Conservation (phyloP, 2,329 filamentous ascomycete genomes). For the Monilinia vaccinii-corymbosi region DNA sequence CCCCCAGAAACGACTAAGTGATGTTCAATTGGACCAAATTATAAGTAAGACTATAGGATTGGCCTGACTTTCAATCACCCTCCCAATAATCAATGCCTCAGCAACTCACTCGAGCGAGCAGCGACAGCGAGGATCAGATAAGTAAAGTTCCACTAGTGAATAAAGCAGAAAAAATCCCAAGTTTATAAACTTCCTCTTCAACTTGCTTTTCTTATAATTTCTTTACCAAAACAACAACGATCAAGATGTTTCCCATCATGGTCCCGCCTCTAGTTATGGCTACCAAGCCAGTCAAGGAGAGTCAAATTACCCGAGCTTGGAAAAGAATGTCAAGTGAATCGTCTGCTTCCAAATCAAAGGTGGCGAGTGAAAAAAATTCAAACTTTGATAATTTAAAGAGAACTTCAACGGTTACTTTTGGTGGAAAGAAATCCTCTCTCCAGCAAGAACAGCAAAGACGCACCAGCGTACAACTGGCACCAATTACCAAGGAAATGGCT, state of each 20-base stretch:
- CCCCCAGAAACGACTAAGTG: neutral
- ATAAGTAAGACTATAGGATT: neutral
- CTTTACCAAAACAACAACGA: neutral
- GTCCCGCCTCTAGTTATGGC: neutral
- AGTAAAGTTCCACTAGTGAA: neutral
- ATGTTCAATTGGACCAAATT: neutral
- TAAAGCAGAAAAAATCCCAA: neutral
- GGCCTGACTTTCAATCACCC: neutral
- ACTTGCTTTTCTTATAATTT: neutral
- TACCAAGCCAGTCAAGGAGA: neutral
- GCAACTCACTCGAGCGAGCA: neutral
- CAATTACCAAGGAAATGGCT: neutral
- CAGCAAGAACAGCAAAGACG: neutral
- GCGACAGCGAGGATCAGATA: neutral
- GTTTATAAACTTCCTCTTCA: neutral
- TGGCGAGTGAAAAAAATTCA: neutral
- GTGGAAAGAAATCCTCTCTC: neutral
- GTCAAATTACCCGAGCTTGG: neutral
- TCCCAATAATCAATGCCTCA: neutral
- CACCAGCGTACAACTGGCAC: neutral
- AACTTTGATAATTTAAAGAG: neutral
- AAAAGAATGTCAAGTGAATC: slow-evolving; percentile 1
- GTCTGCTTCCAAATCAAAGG: neutral
- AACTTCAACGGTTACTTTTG: neutral
- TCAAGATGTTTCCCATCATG: slow-evolving; percentile 4